Evolutionary conservation across 768 basidiomycete genomes (phyloP).

Genomic region (Boletus tomentosulus): DNA sequence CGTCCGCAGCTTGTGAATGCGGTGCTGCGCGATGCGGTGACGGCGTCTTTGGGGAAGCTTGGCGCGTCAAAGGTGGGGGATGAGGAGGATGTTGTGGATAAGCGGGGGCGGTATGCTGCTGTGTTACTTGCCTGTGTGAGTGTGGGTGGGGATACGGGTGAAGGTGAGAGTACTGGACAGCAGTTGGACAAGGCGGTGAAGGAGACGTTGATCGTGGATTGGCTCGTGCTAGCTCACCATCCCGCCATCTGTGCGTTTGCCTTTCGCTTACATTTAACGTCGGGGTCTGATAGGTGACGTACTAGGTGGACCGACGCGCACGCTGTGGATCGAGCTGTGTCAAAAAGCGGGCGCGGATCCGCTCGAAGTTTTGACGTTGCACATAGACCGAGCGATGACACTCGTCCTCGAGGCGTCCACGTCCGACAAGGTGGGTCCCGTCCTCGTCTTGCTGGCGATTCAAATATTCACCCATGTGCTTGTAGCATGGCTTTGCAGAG

Average conservation of each 20-base stretch:
- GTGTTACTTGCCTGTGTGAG: slow-evolving; percentile 51
- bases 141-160: slow-evolving; percentile 33
- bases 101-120: slow-evolving; percentile 48
- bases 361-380: slow-evolving; percentile 46
- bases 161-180: slow-evolving; percentile 32
- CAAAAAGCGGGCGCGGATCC: slow-evolving; percentile 70
- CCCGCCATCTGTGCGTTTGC: slow-evolving; percentile 48
- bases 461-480: too few species aligned
- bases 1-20: slow-evolving; percentile 47
- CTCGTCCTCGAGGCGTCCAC: slow-evolving; percentile 46
- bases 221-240: slow-evolving; percentile 74
- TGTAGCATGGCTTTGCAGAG: slow-evolving; percentile 47
- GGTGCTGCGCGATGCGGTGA: slow-evolving; percentile 60
- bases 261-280: background rate
- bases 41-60: slow-evolving; percentile 41
- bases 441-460: background rate
- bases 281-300: background rate
- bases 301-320: slow-evolving; percentile 16
- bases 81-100: slow-evolving; percentile 44
- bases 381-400: slow-evolving; percentile 47
- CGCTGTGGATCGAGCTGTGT: slow-evolving; percentile 75
- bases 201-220: slow-evolving; percentile 48
- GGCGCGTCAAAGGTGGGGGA: slow-evolving; percentile 16
- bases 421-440: slow-evolving; percentile 42
- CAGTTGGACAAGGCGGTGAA: slow-evolving; percentile 34